Evolutionary conservation across 1,139 yeast genomes (phyloP), one percentile per base, ranked within the genome.

Genomic region (Scheffersomyces lignicola): DNA sequence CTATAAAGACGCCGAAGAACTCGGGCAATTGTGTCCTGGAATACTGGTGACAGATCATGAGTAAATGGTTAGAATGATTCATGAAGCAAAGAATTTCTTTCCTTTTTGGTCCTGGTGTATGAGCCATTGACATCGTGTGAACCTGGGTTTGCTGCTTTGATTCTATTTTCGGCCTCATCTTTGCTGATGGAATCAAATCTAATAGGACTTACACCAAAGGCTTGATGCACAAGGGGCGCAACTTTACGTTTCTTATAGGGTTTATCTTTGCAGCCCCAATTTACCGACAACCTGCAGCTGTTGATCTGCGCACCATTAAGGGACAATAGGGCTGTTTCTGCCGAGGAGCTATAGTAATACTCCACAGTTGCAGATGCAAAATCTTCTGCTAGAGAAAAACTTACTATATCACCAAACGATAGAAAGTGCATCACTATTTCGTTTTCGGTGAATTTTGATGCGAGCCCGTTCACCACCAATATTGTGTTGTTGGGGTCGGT

Each of bases 401-500:
- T 46, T 8, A 59, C 29, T 5, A 70, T 56, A 39, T 66, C 63
- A 1, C 76, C 76, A 50, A 63, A 70, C 4, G 59, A 43, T 5
- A 58, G 35, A 34, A 67, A 59, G 35, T 61, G 51, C 2, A 44
- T 39, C 5, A 49, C 48, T 4, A 70, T 39, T 32, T 69, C 75
- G 9, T 44, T 38, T 16, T 52, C 57, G 0, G 69, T 56, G 31
- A 67, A 45, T 18, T 51, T 51, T 3, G 58, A 47, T 2, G 59
- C 47, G 24, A 69, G 38, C 0, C 70, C 72, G 22, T 44, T 44
- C 2, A 70, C 41, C 9, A 42, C 37, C n/a, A 70, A 33, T 2
- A 61, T 56, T 6, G 68, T 57, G 39, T 68, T 69, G 35, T 55
- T 38, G 2, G 69, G 68, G 40, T 70, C 72, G 3, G 74, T 65